These are phyloP conservation scores for Geotrichum bryndzae DNA, from an alignment of 1,139 yeast genomes.

Conservation along the genomic window DNA sequence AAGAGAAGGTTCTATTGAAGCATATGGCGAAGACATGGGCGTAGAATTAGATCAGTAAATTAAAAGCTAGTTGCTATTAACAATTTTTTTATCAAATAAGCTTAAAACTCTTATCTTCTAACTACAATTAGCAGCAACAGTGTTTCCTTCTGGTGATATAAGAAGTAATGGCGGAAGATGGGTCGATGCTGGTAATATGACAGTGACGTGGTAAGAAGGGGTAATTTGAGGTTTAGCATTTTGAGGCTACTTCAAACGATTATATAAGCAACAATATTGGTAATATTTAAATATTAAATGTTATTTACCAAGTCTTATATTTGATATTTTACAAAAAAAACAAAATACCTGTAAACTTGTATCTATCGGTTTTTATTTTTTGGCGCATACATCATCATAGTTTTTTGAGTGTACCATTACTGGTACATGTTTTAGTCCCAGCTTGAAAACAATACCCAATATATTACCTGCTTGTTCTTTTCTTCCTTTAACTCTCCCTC, in stretches of 20 bases:
- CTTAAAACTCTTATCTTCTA: not conserved
- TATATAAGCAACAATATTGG: not conserved
- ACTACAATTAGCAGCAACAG: not conserved
- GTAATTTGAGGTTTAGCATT: not conserved
- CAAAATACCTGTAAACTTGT: not conserved
- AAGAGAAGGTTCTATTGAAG: conserved; percentile 27
- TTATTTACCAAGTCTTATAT: not conserved
- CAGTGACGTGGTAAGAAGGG: not conserved
- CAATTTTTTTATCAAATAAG: not conserved
- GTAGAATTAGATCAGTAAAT: not conserved
- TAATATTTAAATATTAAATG: not conserved
- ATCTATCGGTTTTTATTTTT: not conserved
- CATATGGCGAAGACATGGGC: not conserved
- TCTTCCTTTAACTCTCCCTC: not conserved
- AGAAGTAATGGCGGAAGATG: not conserved
- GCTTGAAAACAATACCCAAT: not conserved
- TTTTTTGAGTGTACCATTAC: not conserved
- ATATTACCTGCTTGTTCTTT: not conserved
- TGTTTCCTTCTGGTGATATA: not conserved
- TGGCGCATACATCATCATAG: not conserved
- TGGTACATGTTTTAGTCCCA: not conserved
- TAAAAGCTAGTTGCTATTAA: not conserved
- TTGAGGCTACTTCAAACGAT: not conserved
- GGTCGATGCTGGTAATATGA: not conserved
- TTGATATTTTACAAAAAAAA: not conserved